These are phyloP conservation scores for Phytopythium delawarense DNA, from an alignment of 352 stramenopile genomes.

Conservation along the genomic window DNA sequence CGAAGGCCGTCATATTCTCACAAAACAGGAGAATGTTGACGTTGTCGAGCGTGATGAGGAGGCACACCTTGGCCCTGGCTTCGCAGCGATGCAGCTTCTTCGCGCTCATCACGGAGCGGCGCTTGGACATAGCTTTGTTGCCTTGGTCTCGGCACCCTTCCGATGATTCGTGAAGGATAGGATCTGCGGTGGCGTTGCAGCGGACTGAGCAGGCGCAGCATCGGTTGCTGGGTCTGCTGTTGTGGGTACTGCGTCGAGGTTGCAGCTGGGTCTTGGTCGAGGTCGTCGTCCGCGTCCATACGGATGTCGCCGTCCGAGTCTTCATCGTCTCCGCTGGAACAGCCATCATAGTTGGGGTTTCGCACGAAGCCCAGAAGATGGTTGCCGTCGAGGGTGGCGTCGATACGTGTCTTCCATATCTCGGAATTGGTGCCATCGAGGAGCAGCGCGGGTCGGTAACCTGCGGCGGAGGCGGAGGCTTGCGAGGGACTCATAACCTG, in stretches of 20 bases:
- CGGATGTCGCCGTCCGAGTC: slow-evolving; percentile 2
- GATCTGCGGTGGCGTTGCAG: neutral
- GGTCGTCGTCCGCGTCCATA: neutral
- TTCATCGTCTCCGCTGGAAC: slow-evolving; percentile 3
- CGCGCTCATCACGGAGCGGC: slow-evolving; percentile 4
- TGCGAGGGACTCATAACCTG: too few species aligned
- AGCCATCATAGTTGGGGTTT: neutral
- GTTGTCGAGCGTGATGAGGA: slow-evolving; percentile 13
- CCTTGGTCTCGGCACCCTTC: slow-evolving; percentile 7
- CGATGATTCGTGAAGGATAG: slow-evolving; percentile 4
- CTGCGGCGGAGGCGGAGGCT: too few species aligned
- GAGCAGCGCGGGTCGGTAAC: too few species aligned
- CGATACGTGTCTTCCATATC: too few species aligned
- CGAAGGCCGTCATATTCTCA: slow-evolving; percentile 9
- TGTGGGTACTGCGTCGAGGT: neutral
- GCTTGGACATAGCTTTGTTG: slow-evolving; percentile 10
- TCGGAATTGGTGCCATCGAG: too few species aligned
- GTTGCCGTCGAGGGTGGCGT: too few species aligned
- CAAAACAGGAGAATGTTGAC: slow-evolving; percentile 11
- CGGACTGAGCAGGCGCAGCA: neutral
- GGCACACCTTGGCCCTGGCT: slow-evolving; percentile 9
- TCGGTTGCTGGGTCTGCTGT: neutral
- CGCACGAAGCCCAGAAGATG: too few species aligned
- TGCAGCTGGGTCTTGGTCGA: neutral
- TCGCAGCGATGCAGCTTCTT: slow-evolving; percentile 8